Evolutionary conservation across 2,329 filamentous ascomycete species (phyloP).

Genomic region (Aspergillus sp.): DNA sequence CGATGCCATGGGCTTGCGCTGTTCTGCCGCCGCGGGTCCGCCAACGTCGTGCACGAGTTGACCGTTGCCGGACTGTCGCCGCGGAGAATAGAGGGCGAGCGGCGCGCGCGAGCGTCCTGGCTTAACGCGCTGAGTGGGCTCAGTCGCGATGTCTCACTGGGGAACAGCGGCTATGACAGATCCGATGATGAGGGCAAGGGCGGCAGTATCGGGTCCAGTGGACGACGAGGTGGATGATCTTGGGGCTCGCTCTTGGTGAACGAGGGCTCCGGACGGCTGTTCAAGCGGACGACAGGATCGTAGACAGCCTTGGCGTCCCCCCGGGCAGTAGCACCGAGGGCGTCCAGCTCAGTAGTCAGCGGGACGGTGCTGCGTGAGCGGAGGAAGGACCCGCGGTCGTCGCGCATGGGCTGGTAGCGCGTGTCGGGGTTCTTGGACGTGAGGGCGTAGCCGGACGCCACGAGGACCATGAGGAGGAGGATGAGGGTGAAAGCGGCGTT

Average conservation of each 20-base stretch:
- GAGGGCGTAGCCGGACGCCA: constrained; percentile 73
- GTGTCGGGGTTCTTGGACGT: constrained; percentile 90
- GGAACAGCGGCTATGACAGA: constrained; percentile 43
- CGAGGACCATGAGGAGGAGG: constrained; percentile 75
- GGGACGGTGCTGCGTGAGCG: constrained; percentile 74
- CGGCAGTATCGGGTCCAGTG: neutral
- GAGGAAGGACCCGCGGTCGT: constrained; percentile 93
- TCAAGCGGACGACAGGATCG: neutral
- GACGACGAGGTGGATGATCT: neutral
- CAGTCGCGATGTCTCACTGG: constrained; percentile 25
- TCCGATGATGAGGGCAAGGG: constrained; percentile 37
- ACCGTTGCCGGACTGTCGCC: constrained; percentile 9
- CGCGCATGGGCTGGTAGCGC: constrained; percentile 91
- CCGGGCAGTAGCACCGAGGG: constrained; percentile 80
- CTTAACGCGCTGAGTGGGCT: neutral
- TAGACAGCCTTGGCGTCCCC: constrained; percentile 30
- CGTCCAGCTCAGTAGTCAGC: constrained; percentile 82
- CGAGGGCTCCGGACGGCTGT: neutral
- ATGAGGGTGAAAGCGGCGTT: constrained; percentile 82
- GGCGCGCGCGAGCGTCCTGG: neutral
- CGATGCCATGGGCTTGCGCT: constrained; percentile 62
- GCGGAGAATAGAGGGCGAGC: neutral
- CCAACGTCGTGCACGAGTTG: constrained; percentile 22
- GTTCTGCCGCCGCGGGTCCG: constrained; percentile 41
- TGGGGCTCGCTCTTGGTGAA: neutral